Percentiles rank a stretch among this genome's conserved stretches.
These are phyloP conservation scores for Clonostachys solani DNA, from an alignment of 2,329 filamentous ascomycete genomes.

Conservation along the genomic window DNA sequence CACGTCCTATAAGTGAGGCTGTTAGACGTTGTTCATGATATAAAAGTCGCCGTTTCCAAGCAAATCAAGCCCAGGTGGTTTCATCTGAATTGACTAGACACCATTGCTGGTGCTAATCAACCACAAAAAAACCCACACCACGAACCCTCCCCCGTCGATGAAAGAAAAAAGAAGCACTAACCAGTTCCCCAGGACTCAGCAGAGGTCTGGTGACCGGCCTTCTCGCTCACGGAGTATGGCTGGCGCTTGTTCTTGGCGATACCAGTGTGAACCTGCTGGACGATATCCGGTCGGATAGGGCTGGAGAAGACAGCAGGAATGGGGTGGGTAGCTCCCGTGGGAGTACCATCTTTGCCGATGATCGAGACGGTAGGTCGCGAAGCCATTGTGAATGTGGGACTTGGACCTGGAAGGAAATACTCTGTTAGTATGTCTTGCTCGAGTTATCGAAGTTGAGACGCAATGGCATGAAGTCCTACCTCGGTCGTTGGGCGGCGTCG, in stretches of 20 bases:
- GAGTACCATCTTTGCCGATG: constrained; percentile 91
- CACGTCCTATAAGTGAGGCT: constrained; percentile 65
- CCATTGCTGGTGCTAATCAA: not conserved
- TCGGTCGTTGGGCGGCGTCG: constrained; percentile 34
- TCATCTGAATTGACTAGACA: too few species aligned
- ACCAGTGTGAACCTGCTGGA: constrained; percentile 97
- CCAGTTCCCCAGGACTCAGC: constrained; percentile 99
- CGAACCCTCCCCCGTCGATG: not conserved
- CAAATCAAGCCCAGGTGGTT: too few species aligned
- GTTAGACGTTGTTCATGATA: not conserved
- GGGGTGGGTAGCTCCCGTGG: constrained; percentile 83
- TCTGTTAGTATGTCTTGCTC: not conserved
- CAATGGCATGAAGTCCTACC: constrained; percentile 19
- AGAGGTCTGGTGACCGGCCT: constrained; percentile 99
- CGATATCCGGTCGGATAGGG: constrained; percentile 98
- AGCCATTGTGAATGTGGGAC: constrained; percentile 66
- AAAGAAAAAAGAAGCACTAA: constrained; percentile 43
- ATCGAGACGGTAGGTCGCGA: constrained; percentile 97
- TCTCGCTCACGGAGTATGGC: constrained; percentile 99
- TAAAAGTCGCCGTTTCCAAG: too few species aligned
- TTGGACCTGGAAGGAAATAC: constrained; percentile 13
- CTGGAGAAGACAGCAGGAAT: constrained; percentile 95
- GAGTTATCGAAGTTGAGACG: not conserved
- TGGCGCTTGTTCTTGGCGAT: constrained; percentile 99
- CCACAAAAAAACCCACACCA: not conserved